A percentile compares a stretch with the other conserved stretches of the same genome.
These are phyloP conservation scores for Wickerhamomyces queroliae DNA, from an alignment of 805 yeast species.

Conservation along the genomic window DNA sequence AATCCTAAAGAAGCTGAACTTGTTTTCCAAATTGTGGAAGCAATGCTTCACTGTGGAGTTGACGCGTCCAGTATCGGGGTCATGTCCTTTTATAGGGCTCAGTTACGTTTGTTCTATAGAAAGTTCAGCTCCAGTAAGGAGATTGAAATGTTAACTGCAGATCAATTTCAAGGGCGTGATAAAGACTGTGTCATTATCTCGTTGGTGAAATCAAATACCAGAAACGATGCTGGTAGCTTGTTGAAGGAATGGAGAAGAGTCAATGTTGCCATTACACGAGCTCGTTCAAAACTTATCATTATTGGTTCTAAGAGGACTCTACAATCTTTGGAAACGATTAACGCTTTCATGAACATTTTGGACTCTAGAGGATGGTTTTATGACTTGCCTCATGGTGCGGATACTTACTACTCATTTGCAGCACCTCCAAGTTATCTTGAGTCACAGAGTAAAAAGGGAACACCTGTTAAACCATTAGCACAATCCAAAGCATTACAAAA, in stretches of 20 bases:
- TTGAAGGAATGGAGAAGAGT: constrained; percentile 86
- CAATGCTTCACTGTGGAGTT: constrained; percentile 57
- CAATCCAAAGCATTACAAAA: constrained; percentile 12
- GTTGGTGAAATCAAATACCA: constrained; percentile 74
- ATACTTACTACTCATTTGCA: constrained; percentile 5
- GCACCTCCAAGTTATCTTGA: constrained; percentile 1
- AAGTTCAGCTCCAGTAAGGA: constrained; percentile 27
- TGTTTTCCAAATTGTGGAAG: constrained; percentile 54
- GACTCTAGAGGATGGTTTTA: constrained; percentile 59
- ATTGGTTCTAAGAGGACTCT: constrained; percentile 74
- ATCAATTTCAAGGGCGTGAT: constrained; percentile 93
- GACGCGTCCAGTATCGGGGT: constrained; percentile 62
- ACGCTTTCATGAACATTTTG: constrained; percentile 55
- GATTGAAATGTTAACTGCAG: constrained; percentile 86
- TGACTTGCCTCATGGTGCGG: constrained; percentile 37
- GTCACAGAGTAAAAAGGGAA: constrained; percentile 1
- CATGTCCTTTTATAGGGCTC: constrained; percentile 86
- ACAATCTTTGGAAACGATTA: constrained; percentile 41
- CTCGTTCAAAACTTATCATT: constrained; percentile 75
- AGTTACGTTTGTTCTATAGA: constrained; percentile 44
- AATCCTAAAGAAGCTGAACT: constrained; percentile 70
- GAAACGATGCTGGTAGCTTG: constrained; percentile 65
- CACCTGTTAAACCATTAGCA: constrained; percentile 2
- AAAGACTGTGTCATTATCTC: constrained; percentile 89
- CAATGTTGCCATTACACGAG: constrained; percentile 92